These are phyloP conservation scores for Trichosanthes cucumerina DNA, from an alignment of 306 rosid genomes.

Conservation along the genomic window DNA sequence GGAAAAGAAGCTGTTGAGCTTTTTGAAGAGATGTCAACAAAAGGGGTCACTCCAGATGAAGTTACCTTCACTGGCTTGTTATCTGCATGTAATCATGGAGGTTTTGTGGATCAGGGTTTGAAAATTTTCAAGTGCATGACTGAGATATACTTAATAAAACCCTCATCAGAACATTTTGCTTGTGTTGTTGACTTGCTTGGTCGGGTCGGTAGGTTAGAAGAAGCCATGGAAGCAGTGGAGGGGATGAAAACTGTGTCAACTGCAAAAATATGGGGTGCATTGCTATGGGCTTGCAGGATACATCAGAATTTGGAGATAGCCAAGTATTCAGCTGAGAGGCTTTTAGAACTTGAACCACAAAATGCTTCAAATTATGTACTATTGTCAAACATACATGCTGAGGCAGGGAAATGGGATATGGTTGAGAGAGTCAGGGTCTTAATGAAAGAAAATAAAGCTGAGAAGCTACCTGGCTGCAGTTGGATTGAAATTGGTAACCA, in stretches of 20 bases:
- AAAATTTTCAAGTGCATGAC: slow-evolving; percentile 45
- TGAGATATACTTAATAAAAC: slow-evolving; percentile 43
- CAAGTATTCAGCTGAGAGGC: slow-evolving; percentile 41
- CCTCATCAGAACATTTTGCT: slow-evolving; percentile 57
- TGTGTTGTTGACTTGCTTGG: slow-evolving; percentile 75
- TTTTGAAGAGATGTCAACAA: slow-evolving; percentile 44
- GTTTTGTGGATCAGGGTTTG: slow-evolving; percentile 43
- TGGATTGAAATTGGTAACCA: slow-evolving; percentile 62
- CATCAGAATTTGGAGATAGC: slow-evolving; percentile 46
- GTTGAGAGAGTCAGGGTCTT: slow-evolving; percentile 56
- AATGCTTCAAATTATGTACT: slow-evolving; percentile 60
- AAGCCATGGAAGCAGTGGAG: slow-evolving; percentile 45
- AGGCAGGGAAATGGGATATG: slow-evolving; percentile 59
- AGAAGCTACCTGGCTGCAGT: slow-evolving; percentile 68
- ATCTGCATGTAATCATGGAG: slow-evolving; percentile 75
- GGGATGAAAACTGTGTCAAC: slow-evolving; percentile 45
- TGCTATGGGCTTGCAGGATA: slow-evolving; percentile 57
- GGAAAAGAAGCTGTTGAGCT: slow-evolving; percentile 47
- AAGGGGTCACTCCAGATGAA: slow-evolving; percentile 41
- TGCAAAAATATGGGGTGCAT: slow-evolving; percentile 70
- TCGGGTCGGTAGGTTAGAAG: slow-evolving; percentile 63
- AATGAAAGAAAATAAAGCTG: slow-evolving; percentile 42
- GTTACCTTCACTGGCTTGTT: slow-evolving; percentile 59
- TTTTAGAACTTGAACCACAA: slow-evolving; percentile 59
- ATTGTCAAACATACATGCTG: slow-evolving; percentile 73